phyloP scores from a whole-genome alignment of 2,329 filamentous ascomycete species.

The Trichoderma koningiopsis region DNA sequence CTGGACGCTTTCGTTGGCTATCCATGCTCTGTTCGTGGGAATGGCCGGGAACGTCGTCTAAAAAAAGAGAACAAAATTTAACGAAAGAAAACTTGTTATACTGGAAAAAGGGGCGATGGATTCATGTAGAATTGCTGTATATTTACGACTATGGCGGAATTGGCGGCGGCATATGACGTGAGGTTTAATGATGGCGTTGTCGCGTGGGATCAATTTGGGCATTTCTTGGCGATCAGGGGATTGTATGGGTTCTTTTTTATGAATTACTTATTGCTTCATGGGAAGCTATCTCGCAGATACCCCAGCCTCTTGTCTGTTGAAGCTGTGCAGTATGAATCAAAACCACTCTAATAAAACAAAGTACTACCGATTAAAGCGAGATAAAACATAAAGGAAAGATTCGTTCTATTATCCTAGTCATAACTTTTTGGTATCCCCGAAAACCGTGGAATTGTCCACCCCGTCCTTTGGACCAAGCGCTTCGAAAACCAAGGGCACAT shows the following conservation, averaged over 20 bases:
- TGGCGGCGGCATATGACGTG: constrained; percentile 10
- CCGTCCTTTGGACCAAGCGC: not conserved
- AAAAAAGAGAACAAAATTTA: not conserved
- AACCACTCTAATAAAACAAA: constrained; percentile 8
- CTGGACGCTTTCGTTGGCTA: constrained; percentile 90
- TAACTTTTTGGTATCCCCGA: constrained; percentile 17
- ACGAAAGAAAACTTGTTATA: not conserved
- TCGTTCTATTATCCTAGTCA: constrained; percentile 17
- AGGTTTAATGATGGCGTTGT: constrained; percentile 20
- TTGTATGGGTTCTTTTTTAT: not conserved
- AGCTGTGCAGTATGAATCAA: constrained; percentile 15
- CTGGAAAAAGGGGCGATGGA: not conserved
- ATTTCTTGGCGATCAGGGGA: constrained; percentile 14
- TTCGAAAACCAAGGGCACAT: not conserved
- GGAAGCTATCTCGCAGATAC: constrained; percentile 21
- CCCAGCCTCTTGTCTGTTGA: constrained; percentile 1
- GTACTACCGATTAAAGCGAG: not conserved
- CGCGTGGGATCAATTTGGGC: constrained; percentile 11
- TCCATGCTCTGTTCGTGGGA: constrained; percentile 92
- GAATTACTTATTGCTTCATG: constrained; percentile 9
- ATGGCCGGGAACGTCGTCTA: constrained; percentile 79
- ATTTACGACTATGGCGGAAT: constrained; percentile 23
- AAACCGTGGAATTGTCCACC: not conserved
- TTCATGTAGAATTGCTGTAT: constrained; percentile 26
- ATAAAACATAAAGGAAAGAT: not conserved